These are phyloP conservation scores for Tetradesmus obliquus DNA, from an alignment of 139 green algal genomes.

Conservation along the genomic window DNA sequence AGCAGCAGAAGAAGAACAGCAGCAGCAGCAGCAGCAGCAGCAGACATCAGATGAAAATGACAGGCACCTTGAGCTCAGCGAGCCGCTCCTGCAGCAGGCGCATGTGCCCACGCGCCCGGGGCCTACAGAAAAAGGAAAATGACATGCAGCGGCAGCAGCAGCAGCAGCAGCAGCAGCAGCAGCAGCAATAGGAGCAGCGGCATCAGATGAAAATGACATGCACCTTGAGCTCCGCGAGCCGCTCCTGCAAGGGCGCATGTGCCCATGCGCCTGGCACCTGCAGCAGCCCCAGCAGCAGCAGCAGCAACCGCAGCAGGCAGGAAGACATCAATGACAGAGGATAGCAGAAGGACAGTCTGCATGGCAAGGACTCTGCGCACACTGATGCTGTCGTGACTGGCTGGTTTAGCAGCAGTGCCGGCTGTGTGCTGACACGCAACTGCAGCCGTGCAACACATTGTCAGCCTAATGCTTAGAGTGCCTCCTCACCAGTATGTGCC, in stretches of 20 bases:
- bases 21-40: constrained; percentile 45
- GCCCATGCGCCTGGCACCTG: constrained; percentile 82
- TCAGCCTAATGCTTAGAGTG: not conserved
- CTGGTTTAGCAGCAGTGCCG: not conserved
- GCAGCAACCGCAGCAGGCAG: not conserved
- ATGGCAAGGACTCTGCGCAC: no score
- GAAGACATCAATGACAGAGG: no score
- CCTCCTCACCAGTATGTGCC: constrained; percentile 71
- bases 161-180: no score
- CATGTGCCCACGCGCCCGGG: not conserved
- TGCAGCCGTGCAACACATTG: not conserved
- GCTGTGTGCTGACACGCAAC: not conserved
- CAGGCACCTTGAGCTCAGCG: constrained; percentile 47
- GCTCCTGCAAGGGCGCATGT: constrained; percentile 68
- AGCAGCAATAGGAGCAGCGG: no score
- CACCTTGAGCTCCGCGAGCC: constrained; percentile 55
- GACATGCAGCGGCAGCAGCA: no score
- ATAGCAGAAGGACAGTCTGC: no score
- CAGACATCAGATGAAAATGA: constrained; percentile 87
- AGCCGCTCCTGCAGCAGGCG: not conserved
- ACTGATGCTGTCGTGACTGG: no score
- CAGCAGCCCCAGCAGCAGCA: constrained; percentile 62
- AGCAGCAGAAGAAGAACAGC: not conserved
- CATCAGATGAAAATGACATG: no score
- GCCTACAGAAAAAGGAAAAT: no score